Evolutionary conservation across 179 eudicot genomes (phyloP).

Genomic region (Heliamphora pulchella): DNA sequence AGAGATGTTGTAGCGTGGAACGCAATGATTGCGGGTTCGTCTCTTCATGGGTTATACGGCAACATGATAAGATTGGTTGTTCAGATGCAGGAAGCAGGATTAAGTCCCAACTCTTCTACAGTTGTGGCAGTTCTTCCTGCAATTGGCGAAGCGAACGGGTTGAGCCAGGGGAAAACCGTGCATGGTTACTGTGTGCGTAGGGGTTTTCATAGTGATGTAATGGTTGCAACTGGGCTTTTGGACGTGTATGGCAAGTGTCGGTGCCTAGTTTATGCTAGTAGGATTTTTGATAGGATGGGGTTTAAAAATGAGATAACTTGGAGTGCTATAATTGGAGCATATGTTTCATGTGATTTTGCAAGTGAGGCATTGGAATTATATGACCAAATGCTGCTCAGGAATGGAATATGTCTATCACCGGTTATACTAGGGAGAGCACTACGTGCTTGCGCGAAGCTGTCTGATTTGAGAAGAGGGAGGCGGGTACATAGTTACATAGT

Average conservation of each 20-base stretch:
- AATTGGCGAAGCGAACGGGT: constrained; percentile 14
- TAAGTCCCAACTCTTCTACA: constrained; percentile 20
- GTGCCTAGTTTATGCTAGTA: constrained; percentile 20
- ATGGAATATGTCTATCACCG: not conserved
- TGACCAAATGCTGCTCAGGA: constrained; percentile 9
- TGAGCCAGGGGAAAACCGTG: constrained; percentile 19
- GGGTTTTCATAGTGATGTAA: constrained; percentile 16
- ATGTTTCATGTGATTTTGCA: constrained; percentile 14
- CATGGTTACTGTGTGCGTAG: constrained; percentile 19
- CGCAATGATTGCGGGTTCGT: constrained; percentile 20
- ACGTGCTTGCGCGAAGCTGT: constrained; percentile 17
- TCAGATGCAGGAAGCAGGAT: constrained; percentile 22
- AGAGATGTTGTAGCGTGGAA: constrained; percentile 30
- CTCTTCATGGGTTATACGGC: constrained; percentile 15
- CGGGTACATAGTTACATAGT: constrained; percentile 16
- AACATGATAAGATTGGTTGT: constrained; percentile 10
- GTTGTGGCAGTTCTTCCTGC: constrained; percentile 20
- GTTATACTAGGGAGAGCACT: constrained; percentile 16
- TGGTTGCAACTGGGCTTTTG: constrained; percentile 20
- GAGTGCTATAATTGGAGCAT: constrained; percentile 23
- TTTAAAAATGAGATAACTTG: constrained; percentile 19
- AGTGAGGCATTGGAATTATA: constrained; percentile 17
- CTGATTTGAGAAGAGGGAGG: constrained; percentile 18
- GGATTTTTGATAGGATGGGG: constrained; percentile 15
- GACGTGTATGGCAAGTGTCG: constrained; percentile 25